Evolutionary conservation across 208 protist genomes (phyloP).

Genomic region (Acanthamoeba lenticulata): DNA sequence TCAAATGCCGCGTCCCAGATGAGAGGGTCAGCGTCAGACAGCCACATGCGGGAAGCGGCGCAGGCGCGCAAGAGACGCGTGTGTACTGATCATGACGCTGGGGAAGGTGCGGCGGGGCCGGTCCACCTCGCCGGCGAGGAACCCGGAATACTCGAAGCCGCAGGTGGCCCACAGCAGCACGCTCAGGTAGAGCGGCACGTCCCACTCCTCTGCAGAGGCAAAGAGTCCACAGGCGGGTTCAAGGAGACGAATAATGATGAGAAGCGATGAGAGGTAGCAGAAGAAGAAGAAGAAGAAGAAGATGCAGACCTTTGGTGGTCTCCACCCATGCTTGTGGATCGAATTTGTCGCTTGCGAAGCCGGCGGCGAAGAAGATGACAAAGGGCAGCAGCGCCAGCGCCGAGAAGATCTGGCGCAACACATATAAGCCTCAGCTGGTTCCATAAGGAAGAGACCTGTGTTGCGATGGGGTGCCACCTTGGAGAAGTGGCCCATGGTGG

Average conservation of each 20-base stretch:
- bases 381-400: not conserved
- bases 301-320: not conserved
- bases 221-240: too few species aligned
- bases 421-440: not conserved
- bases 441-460: not conserved
- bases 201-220: not conserved
- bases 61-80: not conserved
- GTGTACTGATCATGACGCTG: not conserved
- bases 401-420: not conserved
- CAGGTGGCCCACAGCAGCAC: constrained; percentile 41
- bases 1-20: not conserved
- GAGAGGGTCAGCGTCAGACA: not conserved
- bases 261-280: not conserved
- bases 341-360: not conserved
- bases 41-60: not conserved
- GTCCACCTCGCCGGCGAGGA: constrained; percentile 39
- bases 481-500: constrained; percentile 55
- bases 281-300: too few species aligned
- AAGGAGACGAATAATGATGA: not conserved
- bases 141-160: constrained; percentile 44
- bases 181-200: constrained; percentile 26
- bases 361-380: not conserved
- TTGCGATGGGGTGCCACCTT: not conserved
- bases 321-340: not conserved
- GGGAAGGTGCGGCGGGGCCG: constrained; percentile 28